Conservation (phyloP, 176 grass and related monocot genomes). For the Avena insularis region DNA sequence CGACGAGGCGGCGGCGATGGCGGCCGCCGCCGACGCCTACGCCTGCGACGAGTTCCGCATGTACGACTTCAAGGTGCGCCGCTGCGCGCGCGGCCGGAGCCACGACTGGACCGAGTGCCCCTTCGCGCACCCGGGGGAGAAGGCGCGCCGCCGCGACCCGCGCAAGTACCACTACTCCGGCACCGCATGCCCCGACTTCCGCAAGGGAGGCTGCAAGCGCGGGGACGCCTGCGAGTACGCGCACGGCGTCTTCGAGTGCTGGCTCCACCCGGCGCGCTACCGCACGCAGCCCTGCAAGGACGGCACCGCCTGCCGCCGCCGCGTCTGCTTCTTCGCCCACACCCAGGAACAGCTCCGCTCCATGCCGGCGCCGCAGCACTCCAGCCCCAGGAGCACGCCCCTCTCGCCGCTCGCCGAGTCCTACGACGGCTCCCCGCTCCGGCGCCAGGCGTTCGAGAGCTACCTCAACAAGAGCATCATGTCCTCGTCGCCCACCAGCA, state of each 20-base stretch:
- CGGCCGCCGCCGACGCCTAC: slow-evolving; percentile 57
- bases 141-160: slow-evolving; percentile 86
- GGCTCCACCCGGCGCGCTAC: slow-evolving; percentile 94
- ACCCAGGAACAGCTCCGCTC: slow-evolving; percentile 80
- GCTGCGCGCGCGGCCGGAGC: slow-evolving; percentile 70
- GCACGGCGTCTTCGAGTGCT: slow-evolving; percentile 98
- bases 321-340: slow-evolving; percentile 98
- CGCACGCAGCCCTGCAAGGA: slow-evolving; percentile 99
- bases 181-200: slow-evolving; percentile 88
- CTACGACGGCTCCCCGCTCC: slow-evolving; percentile 83
- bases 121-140: slow-evolving; percentile 94
- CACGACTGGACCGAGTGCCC: slow-evolving; percentile 99
- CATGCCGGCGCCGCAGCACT: slow-evolving; percentile 70
- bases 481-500: slow-evolving; percentile 77
- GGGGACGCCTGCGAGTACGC: slow-evolving; percentile 91
- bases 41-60: slow-evolving; percentile 93
- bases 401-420: slow-evolving; percentile 45
- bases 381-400: slow-evolving; percentile 39
- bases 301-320: slow-evolving; percentile 76
- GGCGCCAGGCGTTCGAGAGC: slow-evolving; percentile 67
- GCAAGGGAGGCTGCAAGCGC: slow-evolving; percentile 90
- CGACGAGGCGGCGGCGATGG: slow-evolving; percentile 43
- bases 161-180: slow-evolving; percentile 95
- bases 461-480: slow-evolving; percentile 59
- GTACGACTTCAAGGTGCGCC: slow-evolving; percentile 98